phyloP scores from a whole-genome alignment of 108 stramenopile species.

The Cyclotella cryptica region DNA sequence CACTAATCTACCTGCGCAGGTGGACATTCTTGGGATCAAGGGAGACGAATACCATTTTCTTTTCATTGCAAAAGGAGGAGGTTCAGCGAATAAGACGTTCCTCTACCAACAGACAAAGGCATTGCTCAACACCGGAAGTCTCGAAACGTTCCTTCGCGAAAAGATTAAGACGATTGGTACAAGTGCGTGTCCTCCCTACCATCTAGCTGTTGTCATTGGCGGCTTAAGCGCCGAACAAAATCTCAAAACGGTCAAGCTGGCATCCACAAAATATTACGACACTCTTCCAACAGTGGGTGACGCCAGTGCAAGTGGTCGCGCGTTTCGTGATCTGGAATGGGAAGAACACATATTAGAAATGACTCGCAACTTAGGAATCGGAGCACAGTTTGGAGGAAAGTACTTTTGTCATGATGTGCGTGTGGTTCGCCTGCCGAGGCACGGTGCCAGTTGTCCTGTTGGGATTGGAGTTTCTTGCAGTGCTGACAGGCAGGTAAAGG shows the following conservation, averaged over 20 bases:
- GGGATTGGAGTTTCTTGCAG: conserved; percentile 97
- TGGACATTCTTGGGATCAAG: conserved; percentile 88
- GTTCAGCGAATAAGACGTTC: conserved; percentile 97
- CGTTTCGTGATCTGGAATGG: conserved; percentile 93
- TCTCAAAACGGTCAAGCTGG: conserved; percentile 95
- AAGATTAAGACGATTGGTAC: conserved; percentile 97
- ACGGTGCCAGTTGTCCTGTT: conserved; percentile 97
- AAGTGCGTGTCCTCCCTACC: conserved; percentile 96
- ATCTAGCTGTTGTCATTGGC: conserved; percentile 95
- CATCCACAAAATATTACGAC: conserved; percentile 93
- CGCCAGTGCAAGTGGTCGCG: conserved; percentile 75
- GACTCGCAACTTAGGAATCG: conserved; percentile 93
- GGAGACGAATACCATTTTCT: conserved; percentile 92
- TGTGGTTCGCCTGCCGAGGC: conserved; percentile 92
- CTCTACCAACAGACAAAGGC: conserved; percentile 97
- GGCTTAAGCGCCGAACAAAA: conserved; percentile 93
- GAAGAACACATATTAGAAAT: conserved; percentile 91
- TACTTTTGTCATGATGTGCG: conserved; percentile 98
- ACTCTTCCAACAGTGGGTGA: conserved; percentile 92
- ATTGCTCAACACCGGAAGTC: conserved; percentile 84
- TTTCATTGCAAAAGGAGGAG: conserved; percentile 98
- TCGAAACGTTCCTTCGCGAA: conserved; percentile 89
- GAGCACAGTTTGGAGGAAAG: conserved; percentile 97
- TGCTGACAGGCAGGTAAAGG: conserved; percentile 96
- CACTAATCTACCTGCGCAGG: conserved; percentile 94